A percentile compares a stretch with the other conserved stretches of the same genome.
phyloP scores from a whole-genome alignment of 192 early-diverging fungal genomes.

The Linnemannia zychae region DNA sequence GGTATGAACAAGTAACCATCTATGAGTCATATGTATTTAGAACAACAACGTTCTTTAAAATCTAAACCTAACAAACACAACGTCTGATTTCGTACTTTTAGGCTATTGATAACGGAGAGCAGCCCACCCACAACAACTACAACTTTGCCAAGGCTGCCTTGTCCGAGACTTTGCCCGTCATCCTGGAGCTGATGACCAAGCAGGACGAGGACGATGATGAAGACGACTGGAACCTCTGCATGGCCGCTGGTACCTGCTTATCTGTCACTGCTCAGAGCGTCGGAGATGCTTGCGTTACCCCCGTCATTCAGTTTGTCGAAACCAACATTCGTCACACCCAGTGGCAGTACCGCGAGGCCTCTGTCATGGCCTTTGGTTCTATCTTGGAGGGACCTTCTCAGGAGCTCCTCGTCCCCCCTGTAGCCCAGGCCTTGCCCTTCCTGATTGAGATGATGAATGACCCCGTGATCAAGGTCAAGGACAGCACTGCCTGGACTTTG shows the following conservation, averaged over 20 bases:
- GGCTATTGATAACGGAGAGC: conserved; percentile 65
- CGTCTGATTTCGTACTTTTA: neutral
- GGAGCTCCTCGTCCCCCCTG: conserved; percentile 73
- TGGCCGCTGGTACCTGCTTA: conserved; percentile 98
- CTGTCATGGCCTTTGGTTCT: conserved; percentile 98
- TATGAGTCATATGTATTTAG: neutral
- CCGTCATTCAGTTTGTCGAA: conserved; percentile 93
- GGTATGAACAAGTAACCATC: conserved; percentile 41
- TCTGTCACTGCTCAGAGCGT: conserved; percentile 88
- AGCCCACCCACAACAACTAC: conserved; percentile 66
- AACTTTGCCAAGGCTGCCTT: conserved; percentile 86
- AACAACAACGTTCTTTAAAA: neutral
- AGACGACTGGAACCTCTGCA: conserved; percentile 98
- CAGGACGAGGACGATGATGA: conserved; percentile 99
- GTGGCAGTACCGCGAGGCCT: conserved; percentile 97
- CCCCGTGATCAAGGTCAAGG: conserved; percentile 90
- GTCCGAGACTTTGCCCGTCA: conserved; percentile 85
- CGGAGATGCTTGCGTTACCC: conserved; percentile 83
- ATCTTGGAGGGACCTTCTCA: conserved; percentile 94
- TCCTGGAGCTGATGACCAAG: conserved; percentile 93
- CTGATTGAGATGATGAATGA: conserved; percentile 93
- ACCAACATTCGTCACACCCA: conserved; percentile 84
- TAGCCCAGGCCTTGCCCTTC: conserved; percentile 88
- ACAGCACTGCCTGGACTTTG: conserved; percentile 98
- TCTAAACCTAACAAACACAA: neutral